Evolutionary conservation across 2,329 filamentous ascomycete species (phyloP).

Genomic region (Exophiala sp.): DNA sequence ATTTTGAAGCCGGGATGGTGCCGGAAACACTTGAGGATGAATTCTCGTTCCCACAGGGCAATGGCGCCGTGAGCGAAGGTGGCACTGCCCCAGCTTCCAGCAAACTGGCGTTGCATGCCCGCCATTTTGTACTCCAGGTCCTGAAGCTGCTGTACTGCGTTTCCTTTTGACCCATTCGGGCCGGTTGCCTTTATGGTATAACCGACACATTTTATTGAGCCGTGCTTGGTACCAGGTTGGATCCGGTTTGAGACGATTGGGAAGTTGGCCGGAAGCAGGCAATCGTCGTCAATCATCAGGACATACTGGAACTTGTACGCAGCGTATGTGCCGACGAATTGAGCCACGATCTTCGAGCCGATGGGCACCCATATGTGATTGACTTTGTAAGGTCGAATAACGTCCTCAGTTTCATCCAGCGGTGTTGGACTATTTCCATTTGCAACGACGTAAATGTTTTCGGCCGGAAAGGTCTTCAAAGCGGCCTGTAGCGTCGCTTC

Average conservation of each 20-base stretch:
- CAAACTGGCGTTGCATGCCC: slow-evolving; percentile 45
- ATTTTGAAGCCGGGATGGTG: slow-evolving; percentile 51
- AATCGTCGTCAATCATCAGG: slow-evolving; percentile 51
- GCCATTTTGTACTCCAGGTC: slow-evolving; percentile 54
- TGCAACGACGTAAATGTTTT: slow-evolving; percentile 47
- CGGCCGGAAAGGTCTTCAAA: slow-evolving; percentile 44
- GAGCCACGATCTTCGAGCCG: slow-evolving; percentile 49
- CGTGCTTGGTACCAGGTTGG: slow-evolving; percentile 23
- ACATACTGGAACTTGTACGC: slow-evolving; percentile 46
- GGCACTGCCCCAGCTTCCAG: slow-evolving; percentile 45
- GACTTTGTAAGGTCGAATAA: slow-evolving; percentile 44
- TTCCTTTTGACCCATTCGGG: slow-evolving; percentile 35
- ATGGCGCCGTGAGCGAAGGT: slow-evolving; percentile 53
- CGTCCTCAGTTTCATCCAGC: slow-evolving; percentile 47
- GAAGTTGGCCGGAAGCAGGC: slow-evolving; percentile 46
- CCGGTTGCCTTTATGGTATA: slow-evolving; percentile 50
- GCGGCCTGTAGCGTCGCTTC: slow-evolving; percentile 44
- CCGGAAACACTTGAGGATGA: slow-evolving; percentile 45
- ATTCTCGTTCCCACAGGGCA: slow-evolving; percentile 48
- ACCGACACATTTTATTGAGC: slow-evolving; percentile 44
- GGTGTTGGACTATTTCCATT: slow-evolving; percentile 49
- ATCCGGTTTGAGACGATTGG: slow-evolving; percentile 46
- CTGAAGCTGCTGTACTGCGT: slow-evolving; percentile 46
- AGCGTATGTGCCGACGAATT: slow-evolving; percentile 49
- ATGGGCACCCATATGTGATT: slow-evolving; percentile 50